These are phyloP conservation scores for Aureobasidium sp. DNA, from an alignment of 2,329 filamentous ascomycete genomes.

Conservation along the genomic window DNA sequence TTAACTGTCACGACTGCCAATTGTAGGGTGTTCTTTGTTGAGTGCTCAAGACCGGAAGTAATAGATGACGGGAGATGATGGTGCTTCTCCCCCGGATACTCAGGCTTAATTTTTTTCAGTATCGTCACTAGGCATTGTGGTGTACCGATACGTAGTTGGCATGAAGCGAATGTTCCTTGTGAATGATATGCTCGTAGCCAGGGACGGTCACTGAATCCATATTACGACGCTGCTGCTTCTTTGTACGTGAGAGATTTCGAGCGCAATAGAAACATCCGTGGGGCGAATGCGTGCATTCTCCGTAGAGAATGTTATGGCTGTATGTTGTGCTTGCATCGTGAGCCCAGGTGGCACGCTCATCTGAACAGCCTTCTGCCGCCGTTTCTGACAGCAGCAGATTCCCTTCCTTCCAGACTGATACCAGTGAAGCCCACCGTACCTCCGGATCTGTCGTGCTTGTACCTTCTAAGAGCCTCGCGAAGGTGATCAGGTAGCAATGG, in stretches of 20 bases:
- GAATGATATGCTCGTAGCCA: not conserved
- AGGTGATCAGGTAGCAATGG: constrained; percentile 69
- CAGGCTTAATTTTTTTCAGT: not conserved
- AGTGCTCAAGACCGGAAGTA: too few relatives aligned
- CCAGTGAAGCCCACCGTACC: constrained; percentile 49
- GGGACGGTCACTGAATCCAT: fast-evolving
- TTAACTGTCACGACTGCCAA: too few relatives aligned
- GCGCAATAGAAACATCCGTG: too few relatives aligned
- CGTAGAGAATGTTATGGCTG: not conserved
- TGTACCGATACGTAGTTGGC: not conserved
- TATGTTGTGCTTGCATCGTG: not conserved
- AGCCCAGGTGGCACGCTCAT: constrained; percentile 18
- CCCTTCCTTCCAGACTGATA: constrained; percentile 41
- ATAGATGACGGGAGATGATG: too few relatives aligned
- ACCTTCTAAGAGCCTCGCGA: constrained; percentile 63
- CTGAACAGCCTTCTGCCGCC: constrained; percentile 41
- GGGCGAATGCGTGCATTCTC: too few relatives aligned
- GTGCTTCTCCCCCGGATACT: not conserved
- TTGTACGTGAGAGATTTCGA: not conserved
- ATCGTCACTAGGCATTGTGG: not conserved
- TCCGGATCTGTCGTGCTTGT: constrained; percentile 56
- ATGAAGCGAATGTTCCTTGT: not conserved
- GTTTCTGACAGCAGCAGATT: constrained; percentile 38
- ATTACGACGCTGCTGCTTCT: not conserved
- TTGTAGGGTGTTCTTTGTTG: not conserved